Conservation (phyloP, 2,329 filamentous ascomycete species). For the Colletotrichum endophyticum region DNA sequence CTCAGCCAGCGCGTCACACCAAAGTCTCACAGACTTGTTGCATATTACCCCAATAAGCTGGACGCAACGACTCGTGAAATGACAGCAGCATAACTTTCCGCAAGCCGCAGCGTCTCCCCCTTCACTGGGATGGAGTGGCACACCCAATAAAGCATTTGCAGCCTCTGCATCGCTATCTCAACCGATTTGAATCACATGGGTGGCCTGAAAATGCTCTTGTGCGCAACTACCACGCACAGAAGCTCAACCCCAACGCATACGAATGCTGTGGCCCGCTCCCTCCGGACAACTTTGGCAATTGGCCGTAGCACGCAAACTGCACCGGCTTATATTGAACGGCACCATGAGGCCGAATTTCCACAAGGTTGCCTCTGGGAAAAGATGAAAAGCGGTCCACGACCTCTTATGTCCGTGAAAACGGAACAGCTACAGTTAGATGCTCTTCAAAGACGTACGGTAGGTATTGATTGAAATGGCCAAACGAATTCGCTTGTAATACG, state of each 20-base stretch:
- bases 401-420: rapidly evolving
- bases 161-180: background rate
- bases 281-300: background rate
- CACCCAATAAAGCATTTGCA: background rate
- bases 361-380: background rate
- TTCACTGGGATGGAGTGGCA: background rate
- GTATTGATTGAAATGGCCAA: no score
- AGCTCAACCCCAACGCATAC: background rate
- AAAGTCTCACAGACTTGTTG: background rate
- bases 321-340: background rate
- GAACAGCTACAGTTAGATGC: background rate
- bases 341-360: background rate
- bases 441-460: background rate
- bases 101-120: background rate
- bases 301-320: background rate
- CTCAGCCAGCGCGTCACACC: background rate
- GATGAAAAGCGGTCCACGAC: background rate
- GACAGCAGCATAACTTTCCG: background rate
- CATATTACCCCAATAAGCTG: background rate
- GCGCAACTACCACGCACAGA: background rate
- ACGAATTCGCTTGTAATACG: no score
- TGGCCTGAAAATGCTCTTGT: background rate
- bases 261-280: background rate
- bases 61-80: background rate
- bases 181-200: background rate